Conservation (phyloP, 345 rosid genomes). For the Lumnitzera racemosa region DNA sequence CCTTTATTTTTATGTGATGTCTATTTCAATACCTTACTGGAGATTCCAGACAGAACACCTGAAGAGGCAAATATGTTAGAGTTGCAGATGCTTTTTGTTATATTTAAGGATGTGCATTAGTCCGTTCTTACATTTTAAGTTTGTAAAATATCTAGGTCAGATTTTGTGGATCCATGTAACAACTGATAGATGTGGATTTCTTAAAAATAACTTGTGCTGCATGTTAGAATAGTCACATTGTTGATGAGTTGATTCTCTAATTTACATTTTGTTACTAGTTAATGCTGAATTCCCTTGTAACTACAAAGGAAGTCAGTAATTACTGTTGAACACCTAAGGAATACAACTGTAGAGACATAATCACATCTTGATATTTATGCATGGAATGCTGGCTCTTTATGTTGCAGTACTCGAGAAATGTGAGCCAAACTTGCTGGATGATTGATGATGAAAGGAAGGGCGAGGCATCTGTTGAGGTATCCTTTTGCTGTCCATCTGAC, state of each 20-base stretch:
- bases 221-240: no score
- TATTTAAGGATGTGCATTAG: no score
- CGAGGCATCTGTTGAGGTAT: slow-evolving; percentile 90
- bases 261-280: no score
- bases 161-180: no score
- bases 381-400: slow-evolving; percentile 1
- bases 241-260: no score
- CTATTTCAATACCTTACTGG: not conserved
- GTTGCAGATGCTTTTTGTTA: no score
- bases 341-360: not conserved
- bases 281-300: not conserved
- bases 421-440: slow-evolving; percentile 93
- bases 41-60: no score
- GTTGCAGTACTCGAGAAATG: slow-evolving; percentile 87
- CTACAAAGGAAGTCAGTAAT: not conserved
- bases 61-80: not conserved
- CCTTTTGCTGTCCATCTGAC: slow-evolving; percentile 5
- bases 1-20: slow-evolving; percentile 2
- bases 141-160: no score
- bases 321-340: not conserved
- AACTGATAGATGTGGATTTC: no score
- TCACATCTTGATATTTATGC: slow-evolving; percentile 7
- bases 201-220: no score
- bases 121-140: no score
- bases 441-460: slow-evolving; percentile 97